Conservation (phyloP, 345 rosid species). For the Linum usitatissimum region DNA sequence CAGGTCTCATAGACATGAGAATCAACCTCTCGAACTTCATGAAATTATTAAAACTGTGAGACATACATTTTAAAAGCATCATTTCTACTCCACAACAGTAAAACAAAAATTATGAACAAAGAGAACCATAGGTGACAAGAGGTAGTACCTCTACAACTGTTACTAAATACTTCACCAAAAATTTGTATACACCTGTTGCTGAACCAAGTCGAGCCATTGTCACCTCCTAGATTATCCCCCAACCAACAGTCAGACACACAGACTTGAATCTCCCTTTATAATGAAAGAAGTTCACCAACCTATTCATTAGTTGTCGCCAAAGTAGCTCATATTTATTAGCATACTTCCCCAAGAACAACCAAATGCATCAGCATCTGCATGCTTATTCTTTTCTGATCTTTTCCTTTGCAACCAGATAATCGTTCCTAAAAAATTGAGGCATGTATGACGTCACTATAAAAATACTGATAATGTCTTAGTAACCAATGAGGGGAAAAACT, state of each 20-base stretch:
- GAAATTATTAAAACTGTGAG: too few relatives aligned
- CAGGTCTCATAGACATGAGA: too few relatives aligned
- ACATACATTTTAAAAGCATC: too few relatives aligned
- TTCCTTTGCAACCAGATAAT: slow-evolving; percentile 80
- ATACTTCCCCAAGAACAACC: slow-evolving; percentile 70
- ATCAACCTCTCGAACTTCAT: too few relatives aligned
- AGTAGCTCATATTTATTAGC: slow-evolving; percentile 66
- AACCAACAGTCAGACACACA: too few relatives aligned
- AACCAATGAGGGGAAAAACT: not conserved
- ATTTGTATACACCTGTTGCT: slow-evolving; percentile 95
- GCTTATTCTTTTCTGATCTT: slow-evolving; percentile 95
- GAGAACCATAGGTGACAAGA: slow-evolving; percentile 32
- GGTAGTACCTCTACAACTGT: slow-evolving; percentile 89
- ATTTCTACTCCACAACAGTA: too few relatives aligned
- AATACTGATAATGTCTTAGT: slow-evolving; percentile 8
- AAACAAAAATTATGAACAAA: slow-evolving; percentile 49
- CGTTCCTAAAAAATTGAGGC: slow-evolving; percentile 96
- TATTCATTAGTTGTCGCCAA: slow-evolving; percentile 95
- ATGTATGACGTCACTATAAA: slow-evolving; percentile 97
- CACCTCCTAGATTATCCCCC: slow-evolving; percentile 40
- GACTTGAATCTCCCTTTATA: too few relatives aligned
- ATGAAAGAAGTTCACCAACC: slow-evolving; percentile 25
- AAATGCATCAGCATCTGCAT: slow-evolving; percentile 82
- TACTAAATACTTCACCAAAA: slow-evolving; percentile 91
- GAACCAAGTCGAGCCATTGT: slow-evolving; percentile 90